Conservation (phyloP, 768 basidiomycete genomes). For the Mycena rebaudengoi region DNA sequence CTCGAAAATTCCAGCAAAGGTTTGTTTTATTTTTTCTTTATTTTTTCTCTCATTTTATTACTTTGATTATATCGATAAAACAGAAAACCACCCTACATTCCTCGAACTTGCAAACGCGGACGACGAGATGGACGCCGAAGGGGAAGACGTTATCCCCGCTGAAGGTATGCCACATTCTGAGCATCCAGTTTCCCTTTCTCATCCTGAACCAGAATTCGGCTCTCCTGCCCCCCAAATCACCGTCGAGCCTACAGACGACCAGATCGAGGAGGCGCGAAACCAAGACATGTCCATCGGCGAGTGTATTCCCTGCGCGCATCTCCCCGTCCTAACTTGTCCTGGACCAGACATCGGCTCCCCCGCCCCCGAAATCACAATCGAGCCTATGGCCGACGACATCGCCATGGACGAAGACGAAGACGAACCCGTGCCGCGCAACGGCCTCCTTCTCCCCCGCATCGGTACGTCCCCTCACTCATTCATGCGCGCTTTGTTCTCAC, state of each 20-base stretch:
- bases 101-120: constrained; percentile 21
- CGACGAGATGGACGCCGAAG: constrained; percentile 9
- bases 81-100: constrained; percentile 18
- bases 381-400: constrained; percentile 24
- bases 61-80: background rate
- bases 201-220: constrained; percentile 8
- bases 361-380: constrained; percentile 25
- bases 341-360: constrained; percentile 15
- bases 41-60: background rate
- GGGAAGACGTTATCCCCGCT: background rate
- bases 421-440: background rate
- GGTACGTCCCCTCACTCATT: background rate
- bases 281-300: constrained; percentile 15
- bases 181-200: background rate
- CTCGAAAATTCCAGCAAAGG: constrained; percentile 24
- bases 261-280: constrained; percentile 27
- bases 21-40: background rate
- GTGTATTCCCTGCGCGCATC: background rate
- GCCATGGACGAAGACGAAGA: constrained; percentile 5
- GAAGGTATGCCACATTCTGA: background rate
- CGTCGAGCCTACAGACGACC: constrained; percentile 24
- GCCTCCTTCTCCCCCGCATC: constrained; percentile 9
- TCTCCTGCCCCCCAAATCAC: constrained; percentile 21
- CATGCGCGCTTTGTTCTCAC: background rate
- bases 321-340: background rate